A percentile compares a stretch with the other conserved stretches of the same genome.
Evolutionary conservation across 208 protist species (phyloP).

Genomic region (Leishmania mexicana): DNA sequence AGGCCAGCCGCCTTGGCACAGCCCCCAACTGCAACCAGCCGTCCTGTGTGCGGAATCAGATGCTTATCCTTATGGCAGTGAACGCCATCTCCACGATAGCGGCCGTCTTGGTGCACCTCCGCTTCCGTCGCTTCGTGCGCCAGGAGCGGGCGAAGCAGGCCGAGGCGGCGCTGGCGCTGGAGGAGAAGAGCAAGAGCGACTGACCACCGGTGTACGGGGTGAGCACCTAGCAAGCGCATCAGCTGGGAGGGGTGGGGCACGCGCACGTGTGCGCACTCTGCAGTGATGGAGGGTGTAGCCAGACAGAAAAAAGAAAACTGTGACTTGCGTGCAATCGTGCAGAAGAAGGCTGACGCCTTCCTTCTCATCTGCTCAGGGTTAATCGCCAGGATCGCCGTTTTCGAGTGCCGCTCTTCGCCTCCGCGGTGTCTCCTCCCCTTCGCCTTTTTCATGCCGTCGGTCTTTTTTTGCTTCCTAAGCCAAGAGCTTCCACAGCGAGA

Average conservation of each 20-base stretch:
- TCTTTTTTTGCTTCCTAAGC: not conserved
- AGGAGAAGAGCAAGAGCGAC: not conserved
- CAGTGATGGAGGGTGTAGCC: not conserved
- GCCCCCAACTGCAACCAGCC: slow-evolving; percentile 47
- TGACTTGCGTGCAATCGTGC: not conserved
- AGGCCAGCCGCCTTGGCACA: slow-evolving; percentile 32
- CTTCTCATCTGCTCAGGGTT: not conserved
- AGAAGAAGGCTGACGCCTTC: not conserved
- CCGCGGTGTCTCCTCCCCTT: not conserved
- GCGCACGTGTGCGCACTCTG: not conserved
- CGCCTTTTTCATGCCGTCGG: not conserved
- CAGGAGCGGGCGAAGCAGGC: slow-evolving; percentile 34
- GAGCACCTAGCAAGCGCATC: not conserved
- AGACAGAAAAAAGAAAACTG: not conserved
- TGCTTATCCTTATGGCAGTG: slow-evolving; percentile 76
- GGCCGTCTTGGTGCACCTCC: slow-evolving; percentile 46
- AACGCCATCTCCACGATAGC: slow-evolving; percentile 48
- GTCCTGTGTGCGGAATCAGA: slow-evolving; percentile 61
- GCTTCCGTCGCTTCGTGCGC: slow-evolving; percentile 56
- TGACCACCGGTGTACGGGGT: not conserved
- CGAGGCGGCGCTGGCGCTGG: slow-evolving; percentile 4
- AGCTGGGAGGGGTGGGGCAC: not conserved
- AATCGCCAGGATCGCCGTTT: not conserved
- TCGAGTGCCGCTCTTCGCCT: not conserved
- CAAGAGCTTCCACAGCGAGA: not conserved